A percentile compares a stretch with the other conserved stretches of the same genome.
phyloP scores from a whole-genome alignment of 202 grass and related monocot species.

The Panicum hallii region DNA sequence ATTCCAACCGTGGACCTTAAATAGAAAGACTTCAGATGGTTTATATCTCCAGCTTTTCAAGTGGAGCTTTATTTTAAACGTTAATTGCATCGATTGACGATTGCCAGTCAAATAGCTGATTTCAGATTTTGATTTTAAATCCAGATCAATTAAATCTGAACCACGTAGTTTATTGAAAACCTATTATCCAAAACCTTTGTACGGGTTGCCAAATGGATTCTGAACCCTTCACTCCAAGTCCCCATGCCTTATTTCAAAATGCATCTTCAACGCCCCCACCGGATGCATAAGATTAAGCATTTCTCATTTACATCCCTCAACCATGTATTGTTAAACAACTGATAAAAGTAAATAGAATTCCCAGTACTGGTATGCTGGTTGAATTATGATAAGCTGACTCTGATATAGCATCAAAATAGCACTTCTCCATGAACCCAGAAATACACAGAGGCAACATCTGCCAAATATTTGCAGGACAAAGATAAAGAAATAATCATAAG shows the following conservation, averaged over 20 bases:
- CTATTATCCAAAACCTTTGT: not conserved
- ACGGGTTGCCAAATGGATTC: not conserved
- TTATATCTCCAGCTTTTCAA: too few species aligned
- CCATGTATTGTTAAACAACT: slow-evolving; percentile 39
- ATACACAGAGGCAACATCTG: not conserved
- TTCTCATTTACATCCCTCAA: slow-evolving; percentile 45
- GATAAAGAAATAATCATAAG: not conserved
- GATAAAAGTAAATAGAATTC: slow-evolving; percentile 10
- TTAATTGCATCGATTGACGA: slow-evolving; percentile 9
- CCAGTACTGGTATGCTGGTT: not conserved
- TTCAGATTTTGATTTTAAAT: not conserved
- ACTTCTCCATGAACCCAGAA: not conserved
- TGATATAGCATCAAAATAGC: not conserved
- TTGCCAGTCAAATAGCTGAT: not conserved
- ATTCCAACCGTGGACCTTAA: too few species aligned
- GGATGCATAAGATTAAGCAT: slow-evolving; percentile 60
- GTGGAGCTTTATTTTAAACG: too few species aligned
- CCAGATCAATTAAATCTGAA: too few species aligned
- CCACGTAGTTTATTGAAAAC: not conserved
- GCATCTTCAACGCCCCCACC: slow-evolving; percentile 40
- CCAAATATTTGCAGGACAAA: not conserved
- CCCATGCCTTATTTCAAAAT: slow-evolving; percentile 41
- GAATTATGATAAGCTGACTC: not conserved
- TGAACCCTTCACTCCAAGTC: slow-evolving; percentile 40
- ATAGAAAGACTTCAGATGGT: too few species aligned